These are phyloP conservation scores for Neurospora sp. DNA, from an alignment of 495 filamentous ascomycete species.

Conservation along the genomic window DNA sequence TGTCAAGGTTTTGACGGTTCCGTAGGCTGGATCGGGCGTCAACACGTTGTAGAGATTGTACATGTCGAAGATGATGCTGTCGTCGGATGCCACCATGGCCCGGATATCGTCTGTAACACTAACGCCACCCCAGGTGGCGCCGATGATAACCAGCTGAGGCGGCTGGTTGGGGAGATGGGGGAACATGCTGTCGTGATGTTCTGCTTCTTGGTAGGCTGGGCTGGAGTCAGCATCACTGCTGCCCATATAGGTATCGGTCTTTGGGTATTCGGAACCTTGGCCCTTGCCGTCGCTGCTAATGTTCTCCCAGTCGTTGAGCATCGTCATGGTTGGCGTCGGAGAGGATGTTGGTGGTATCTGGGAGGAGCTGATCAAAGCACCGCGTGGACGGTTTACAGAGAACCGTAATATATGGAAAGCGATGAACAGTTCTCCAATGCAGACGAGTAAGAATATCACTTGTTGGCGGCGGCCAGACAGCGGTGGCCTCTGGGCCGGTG, in stretches of 20 bases:
- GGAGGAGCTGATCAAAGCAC: not conserved
- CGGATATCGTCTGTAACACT: slow-evolving; percentile 10
- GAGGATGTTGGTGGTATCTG: not conserved
- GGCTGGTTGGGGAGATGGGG: not conserved
- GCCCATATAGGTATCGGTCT: not conserved
- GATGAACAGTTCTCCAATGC: too few species aligned
- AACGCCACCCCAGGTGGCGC: slow-evolving; percentile 20
- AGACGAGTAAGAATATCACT: not conserved
- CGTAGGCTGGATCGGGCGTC: slow-evolving; percentile 13
- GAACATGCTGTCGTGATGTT: not conserved
- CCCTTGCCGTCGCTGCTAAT: not conserved
- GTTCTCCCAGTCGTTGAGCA: not conserved
- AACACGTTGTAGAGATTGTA: slow-evolving; percentile 8
- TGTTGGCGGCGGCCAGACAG: not conserved
- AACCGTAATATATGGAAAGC: not conserved
- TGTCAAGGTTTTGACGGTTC: slow-evolving; percentile 10
- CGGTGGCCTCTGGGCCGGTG: not conserved
- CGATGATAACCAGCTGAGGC: slow-evolving; percentile 12
- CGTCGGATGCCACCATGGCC: slow-evolving; percentile 7
- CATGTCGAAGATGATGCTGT: slow-evolving; percentile 13
- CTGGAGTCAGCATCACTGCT: not conserved
- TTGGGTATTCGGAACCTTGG: not conserved
- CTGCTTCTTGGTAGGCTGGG: slow-evolving; percentile 3
- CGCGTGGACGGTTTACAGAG: too few species aligned
- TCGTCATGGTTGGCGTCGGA: not conserved